Evolutionary conservation across 257 asterid genomes (phyloP), one percentile per base, ranked within the genome.

Genomic region (Scutellaria minor): DNA sequence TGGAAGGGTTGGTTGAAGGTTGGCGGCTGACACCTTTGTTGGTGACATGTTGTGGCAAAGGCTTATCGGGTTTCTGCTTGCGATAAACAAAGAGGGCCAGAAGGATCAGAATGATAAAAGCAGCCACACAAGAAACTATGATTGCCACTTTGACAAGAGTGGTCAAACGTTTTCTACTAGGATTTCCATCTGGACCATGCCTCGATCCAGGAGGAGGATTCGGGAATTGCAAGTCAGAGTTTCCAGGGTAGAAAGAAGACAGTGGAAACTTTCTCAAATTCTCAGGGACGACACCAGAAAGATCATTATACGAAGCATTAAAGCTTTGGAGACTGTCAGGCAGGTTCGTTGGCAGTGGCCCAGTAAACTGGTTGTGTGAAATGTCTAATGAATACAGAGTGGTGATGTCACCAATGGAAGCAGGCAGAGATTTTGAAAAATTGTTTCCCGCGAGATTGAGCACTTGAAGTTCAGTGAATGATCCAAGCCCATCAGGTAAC

Each of bases 171-270:
- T 72, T 82, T 70, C 72, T 86, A n/a, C 77, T 62, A 7, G 68
- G 39, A 65, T 71, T 78, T 70, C 74, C 78, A n/a, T 71, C 24
- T 9, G 84, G 82, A 77, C 78, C 76, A 51, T 48, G 78, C 73
- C 73, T 80, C 5, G 96, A 82, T 20, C 87, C 90, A 0, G 86
- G 75, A 56, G 96, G 96, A 64, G 94, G 87, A 66, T 88, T 91
- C 2, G 98, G 99, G 77, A 94, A 91, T 42, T 85, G 83, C 79
- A 94, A 72, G 52, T 75, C 46, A 6, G 96, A 83, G 73, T 94
- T 94, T n/a, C 99, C 97, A 20, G 99, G 99, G 80, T 83, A 94
- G 87, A 94, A 94, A 53, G 96, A 88, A 12, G 99, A 85, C 10
- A 72, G 50, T 7, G 99, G 88, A 74, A 94, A 91, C 70, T 84